These are phyloP conservation scores for Podospora pseudopauciseta DNA, from an alignment of 495 filamentous ascomycete species.

Conservation along the genomic window DNA sequence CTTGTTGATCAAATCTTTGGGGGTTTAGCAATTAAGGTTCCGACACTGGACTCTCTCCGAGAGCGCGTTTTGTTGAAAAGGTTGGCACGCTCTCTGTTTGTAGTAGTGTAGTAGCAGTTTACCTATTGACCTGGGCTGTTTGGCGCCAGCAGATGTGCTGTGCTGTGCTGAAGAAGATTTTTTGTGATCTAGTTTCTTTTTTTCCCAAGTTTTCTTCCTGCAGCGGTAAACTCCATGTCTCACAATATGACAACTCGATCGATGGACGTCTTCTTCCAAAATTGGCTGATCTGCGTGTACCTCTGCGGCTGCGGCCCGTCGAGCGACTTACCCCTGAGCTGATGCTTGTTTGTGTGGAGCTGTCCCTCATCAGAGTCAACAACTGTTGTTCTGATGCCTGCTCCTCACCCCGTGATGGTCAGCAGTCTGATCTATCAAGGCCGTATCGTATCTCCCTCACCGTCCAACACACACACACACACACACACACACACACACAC, in stretches of 20 bases:
- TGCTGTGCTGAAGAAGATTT: background rate
- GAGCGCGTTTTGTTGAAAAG: background rate
- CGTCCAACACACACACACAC: background rate
- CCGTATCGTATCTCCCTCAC: background rate
- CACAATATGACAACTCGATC: background rate
- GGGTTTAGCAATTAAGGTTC: background rate
- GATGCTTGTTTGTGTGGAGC: background rate
- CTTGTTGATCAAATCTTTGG: too few species aligned
- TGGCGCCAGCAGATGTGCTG: background rate
- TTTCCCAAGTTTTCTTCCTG: background rate
- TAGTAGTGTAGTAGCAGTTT: background rate
- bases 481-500: background rate
- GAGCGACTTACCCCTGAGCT: background rate
- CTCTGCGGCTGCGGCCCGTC: constrained; percentile 10
- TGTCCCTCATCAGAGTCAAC: background rate
- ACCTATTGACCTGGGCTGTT: background rate
- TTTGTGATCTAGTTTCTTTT: background rate
- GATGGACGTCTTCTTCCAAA: background rate
- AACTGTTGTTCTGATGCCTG: background rate
- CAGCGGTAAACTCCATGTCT: background rate
- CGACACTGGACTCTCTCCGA: background rate
- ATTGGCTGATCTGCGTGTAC: constrained; percentile 8
- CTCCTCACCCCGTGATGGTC: background rate
- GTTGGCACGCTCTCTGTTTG: background rate
- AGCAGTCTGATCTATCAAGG: background rate